Conservation (phyloP, 768 basidiomycete species). For the Boletus coccyginus region DNA sequence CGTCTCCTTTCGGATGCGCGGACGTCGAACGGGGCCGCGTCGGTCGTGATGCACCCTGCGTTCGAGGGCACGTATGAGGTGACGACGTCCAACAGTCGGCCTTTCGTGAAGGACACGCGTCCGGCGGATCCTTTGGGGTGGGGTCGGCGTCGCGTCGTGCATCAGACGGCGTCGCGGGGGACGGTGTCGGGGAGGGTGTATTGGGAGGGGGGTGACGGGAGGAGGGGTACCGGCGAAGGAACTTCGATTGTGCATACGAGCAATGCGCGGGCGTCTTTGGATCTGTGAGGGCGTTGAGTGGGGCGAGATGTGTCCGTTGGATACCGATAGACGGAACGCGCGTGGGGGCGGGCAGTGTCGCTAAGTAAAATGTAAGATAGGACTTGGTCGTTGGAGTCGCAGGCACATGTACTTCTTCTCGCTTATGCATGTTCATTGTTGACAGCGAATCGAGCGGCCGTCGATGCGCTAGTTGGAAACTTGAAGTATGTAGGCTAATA, state of each 20-base stretch:
- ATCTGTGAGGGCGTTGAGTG: constrained; percentile 7
- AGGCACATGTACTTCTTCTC: background rate
- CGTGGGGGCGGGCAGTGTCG: no score
- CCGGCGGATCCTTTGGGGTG: constrained; percentile 31
- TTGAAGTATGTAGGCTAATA: no score
- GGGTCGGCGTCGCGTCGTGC: constrained; percentile 28
- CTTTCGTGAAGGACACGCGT: constrained; percentile 6
- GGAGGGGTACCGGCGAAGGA: background rate
- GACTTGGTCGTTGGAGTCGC: background rate
- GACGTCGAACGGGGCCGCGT: constrained; percentile 34
- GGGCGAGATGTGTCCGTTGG: no score
- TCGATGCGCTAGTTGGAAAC: no score
- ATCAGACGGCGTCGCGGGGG: background rate
- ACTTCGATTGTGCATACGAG: constrained; percentile 20
- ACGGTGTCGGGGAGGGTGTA: constrained; percentile 11
- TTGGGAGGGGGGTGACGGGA: constrained; percentile 9
- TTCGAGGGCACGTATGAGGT: constrained; percentile 41
- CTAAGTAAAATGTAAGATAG: no score
- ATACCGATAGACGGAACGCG: no score
- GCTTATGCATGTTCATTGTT: background rate
- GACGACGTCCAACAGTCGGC: constrained; percentile 21
- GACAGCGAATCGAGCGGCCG: no score
- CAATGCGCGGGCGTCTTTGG: constrained; percentile 20
- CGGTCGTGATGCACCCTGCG: constrained; percentile 30
- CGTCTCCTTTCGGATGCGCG: constrained; percentile 29